Base-by-base conservation (phyloP, 768 basidiomycete genomes). In the Phaeotremella fagi region DNA sequence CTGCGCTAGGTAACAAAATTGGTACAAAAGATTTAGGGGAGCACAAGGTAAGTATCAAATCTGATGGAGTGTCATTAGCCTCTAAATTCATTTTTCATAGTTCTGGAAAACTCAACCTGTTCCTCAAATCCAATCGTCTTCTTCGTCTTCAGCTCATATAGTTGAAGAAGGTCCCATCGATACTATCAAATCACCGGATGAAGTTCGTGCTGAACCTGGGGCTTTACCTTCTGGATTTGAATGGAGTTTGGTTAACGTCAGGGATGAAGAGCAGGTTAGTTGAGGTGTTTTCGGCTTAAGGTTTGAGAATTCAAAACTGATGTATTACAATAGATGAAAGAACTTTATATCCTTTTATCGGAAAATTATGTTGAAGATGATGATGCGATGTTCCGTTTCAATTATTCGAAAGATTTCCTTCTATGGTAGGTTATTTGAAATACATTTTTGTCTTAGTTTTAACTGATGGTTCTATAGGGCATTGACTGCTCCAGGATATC, bases 21-120 rank as follows among this genome's bases (percentile, higher is more conserved):
- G 85, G 85, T 63, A 83, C 81, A 65, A 88, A 90, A 77, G 82
- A 86, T 59, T 81, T 86, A 68, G 89, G 88, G 42, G 85, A 86
- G 70, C 90, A 95, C 70, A 94, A 92, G 79, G 91, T 89, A 61
- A 49, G 79, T 57, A 5, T 31, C 20, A 23, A 24, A 5, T n/a
- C n/a, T 31, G 11, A 4, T 37, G 1, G 25, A 22, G 1, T 11
- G 26, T 41, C 33, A 26, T 31, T 16, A 33, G 48, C 31, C 29
- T 53, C 60, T 44, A 60, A 15, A 23, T 27, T 29, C 38, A 7
- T 22, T 4, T 31, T 7, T 6, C 6, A 0, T 51, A 76, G 91
- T 99, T 99, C 76, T 98, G 95, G 95, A 83, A 79, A 28, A 98
- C 94, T 4, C 95, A 99, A 74, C 95, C 95, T 2, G 95, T 99